Evolutionary conservation across 257 asterid species (phyloP).

Genomic region (Solanum bulbocastanum): DNA sequence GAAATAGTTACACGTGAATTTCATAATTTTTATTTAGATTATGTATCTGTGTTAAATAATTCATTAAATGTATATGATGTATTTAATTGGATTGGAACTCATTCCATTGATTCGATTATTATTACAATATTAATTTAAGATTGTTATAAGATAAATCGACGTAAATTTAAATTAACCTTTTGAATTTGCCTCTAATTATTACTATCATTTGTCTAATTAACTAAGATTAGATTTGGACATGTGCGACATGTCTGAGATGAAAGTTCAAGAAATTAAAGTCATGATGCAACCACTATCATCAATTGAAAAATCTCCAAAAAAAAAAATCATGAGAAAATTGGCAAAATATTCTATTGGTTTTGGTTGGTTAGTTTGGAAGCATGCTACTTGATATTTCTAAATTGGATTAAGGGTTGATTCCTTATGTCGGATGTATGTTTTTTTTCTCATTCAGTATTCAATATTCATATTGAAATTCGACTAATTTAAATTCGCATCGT

Average conservation of each 20-base stretch:
- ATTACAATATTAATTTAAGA: not conserved
- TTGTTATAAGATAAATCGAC: fast-evolving
- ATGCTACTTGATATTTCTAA: not conserved
- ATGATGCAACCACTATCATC: not conserved
- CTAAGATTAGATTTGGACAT: not conserved
- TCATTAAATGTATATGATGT: no score
- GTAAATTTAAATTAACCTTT: not conserved
- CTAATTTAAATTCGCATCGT: no score
- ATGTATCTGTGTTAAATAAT: not conserved
- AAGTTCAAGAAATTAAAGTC: not conserved
- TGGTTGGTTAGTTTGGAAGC: no score
- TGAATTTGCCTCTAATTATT: not conserved
- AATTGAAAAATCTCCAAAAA: no score
- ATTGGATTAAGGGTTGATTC: not conserved
- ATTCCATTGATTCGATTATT: not conserved
- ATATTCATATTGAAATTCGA: no score
- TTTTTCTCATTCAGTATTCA: no score
- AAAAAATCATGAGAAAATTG: no score
- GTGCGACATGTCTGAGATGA: not conserved
- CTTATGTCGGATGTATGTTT: not conserved
- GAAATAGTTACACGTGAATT: not conserved
- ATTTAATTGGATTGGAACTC: not conserved
- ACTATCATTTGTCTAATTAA: not conserved
- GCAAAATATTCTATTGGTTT: no score
- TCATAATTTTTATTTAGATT: not conserved